Evolutionary conservation across 2,329 filamentous ascomycete genomes (phyloP).

Genomic region (Hypoxylon rubiginosum): DNA sequence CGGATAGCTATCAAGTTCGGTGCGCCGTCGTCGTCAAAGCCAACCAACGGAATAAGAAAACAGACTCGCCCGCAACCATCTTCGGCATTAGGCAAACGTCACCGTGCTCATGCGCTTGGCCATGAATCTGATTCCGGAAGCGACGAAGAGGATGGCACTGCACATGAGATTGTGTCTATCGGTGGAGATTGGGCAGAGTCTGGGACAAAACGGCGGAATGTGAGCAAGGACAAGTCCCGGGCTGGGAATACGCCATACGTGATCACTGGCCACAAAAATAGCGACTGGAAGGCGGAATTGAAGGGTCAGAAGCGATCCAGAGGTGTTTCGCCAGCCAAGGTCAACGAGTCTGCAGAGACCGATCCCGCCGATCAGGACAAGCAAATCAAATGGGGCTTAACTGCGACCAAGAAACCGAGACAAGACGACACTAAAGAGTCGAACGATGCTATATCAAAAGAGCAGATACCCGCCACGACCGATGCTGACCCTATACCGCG

Average conservation of each 20-base stretch:
- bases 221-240: slow-evolving; percentile 30
- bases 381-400: slow-evolving; percentile 56
- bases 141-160: slow-evolving; percentile 42
- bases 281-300: slow-evolving; percentile 53
- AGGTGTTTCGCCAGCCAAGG: slow-evolving; percentile 4
- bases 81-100: slow-evolving; percentile 64
- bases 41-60: slow-evolving; percentile 49
- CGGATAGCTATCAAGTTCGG: slow-evolving; percentile 66
- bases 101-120: slow-evolving; percentile 58
- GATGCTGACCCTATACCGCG: slow-evolving; percentile 32
- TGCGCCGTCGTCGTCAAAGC: slow-evolving; percentile 47
- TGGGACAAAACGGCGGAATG: slow-evolving; percentile 34
- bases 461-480: slow-evolving; percentile 25
- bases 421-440: slow-evolving; percentile 27
- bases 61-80: slow-evolving; percentile 52
- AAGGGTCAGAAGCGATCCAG: slow-evolving; percentile 43
- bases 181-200: slow-evolving; percentile 47
- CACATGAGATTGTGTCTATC: slow-evolving; percentile 51
- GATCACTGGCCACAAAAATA: slow-evolving; percentile 50
- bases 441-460: slow-evolving; percentile 31
- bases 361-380: slow-evolving; percentile 53
- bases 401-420: slow-evolving; percentile 48
- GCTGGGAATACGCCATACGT: slow-evolving; percentile 42
- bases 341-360: slow-evolving; percentile 37
- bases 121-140: slow-evolving; percentile 60